Evolutionary conservation across 139 green algal species (phyloP).

Genomic region (Edaphochlamys debaryana): DNA sequence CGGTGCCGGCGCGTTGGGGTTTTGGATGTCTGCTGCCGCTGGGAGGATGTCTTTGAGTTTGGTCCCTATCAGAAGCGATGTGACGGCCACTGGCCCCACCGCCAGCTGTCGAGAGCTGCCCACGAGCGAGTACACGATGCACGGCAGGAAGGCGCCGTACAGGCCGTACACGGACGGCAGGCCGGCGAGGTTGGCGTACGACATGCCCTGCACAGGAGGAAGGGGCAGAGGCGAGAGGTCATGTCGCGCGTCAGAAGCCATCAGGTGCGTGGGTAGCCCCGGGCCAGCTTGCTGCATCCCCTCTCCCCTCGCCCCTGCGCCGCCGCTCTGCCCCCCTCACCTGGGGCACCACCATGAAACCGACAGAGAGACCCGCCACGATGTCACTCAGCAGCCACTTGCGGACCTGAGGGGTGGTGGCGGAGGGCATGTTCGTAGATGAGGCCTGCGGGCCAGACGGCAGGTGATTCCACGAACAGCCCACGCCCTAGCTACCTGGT

Average conservation of each 20-base stretch:
- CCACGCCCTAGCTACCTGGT: too few species aligned
- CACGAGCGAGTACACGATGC: slow-evolving; percentile 80
- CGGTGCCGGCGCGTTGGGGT: slow-evolving; percentile 61
- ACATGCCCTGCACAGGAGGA: slow-evolving; percentile 68
- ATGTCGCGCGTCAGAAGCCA: too few species aligned
- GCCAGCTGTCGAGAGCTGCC: slow-evolving; percentile 67
- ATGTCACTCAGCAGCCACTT: slow-evolving; percentile 54
- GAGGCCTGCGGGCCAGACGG: too few species aligned
- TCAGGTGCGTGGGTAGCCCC: too few species aligned
- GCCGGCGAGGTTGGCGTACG: slow-evolving; percentile 78
- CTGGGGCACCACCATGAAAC: slow-evolving; percentile 81
- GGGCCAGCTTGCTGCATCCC: too few species aligned
- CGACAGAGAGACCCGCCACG: slow-evolving; percentile 75
- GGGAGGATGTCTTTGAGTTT: slow-evolving; percentile 44
- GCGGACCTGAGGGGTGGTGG: slow-evolving; percentile 65
- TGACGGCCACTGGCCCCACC: slow-evolving; percentile 57
- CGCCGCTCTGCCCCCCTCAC: too few species aligned
- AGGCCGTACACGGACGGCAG: slow-evolving; percentile 85
- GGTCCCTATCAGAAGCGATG: slow-evolving; percentile 48
- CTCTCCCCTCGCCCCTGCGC: too few species aligned
- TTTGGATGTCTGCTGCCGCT: slow-evolving; percentile 39
- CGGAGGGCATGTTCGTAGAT: too few species aligned
- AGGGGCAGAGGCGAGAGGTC: too few species aligned
- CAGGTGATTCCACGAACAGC: too few species aligned
- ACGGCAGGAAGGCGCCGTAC: slow-evolving; percentile 88